Evolutionary conservation across 2,329 filamentous ascomycete species (phyloP), one percentile per base, ranked within the genome.

Genomic region (Sordariomycetes sp.): DNA sequence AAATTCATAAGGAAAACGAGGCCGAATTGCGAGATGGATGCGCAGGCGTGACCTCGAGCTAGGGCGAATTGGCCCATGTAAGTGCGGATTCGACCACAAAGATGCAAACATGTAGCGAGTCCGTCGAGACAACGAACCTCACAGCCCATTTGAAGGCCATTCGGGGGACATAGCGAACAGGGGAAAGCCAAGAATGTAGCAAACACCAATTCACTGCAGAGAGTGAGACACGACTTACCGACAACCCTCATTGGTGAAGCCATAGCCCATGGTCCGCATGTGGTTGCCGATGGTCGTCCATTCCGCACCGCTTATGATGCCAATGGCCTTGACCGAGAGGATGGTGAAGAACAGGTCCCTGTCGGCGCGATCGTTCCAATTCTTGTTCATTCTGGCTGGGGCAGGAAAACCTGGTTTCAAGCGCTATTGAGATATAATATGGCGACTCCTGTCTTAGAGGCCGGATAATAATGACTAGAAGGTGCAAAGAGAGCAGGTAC

Each of bases 291-390:
- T 84, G 46, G 76, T 81, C 32, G 75, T 79, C 81, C 81, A 85
- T 80, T 85, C 81, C 18, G 73, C 71, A 59, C 80, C 81, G 68
- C 80, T 84, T 68, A 85, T 83, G 66, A 83, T 75, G 62, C 81
- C 81, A 64, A 85, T 82, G 67, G 83, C 81, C 70, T 85, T 85
- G 54, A 83, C 78, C 3, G 78, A 81, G 46, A 84, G 69, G 60
- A 85, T 84, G 57, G 80, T 82, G 65, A 84, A 83, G 72, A 84
- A 84, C 53, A 85, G 72, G 66, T 85, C 81, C 66, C 81, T 82
- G 64, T 85, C 81, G 61, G 81, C 81, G 60, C 79, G 75, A 64
- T 83, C 80, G 65, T 78, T 81, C 80, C 80, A 83, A 66, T 81
- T 81, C 71, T 82, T 83, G 69, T 74, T 80, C 70, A 81, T 82